These are phyloP conservation scores for Hondaea fermentalgiana DNA, from an alignment of 108 stramenopile genomes.

Conservation along the genomic window DNA sequence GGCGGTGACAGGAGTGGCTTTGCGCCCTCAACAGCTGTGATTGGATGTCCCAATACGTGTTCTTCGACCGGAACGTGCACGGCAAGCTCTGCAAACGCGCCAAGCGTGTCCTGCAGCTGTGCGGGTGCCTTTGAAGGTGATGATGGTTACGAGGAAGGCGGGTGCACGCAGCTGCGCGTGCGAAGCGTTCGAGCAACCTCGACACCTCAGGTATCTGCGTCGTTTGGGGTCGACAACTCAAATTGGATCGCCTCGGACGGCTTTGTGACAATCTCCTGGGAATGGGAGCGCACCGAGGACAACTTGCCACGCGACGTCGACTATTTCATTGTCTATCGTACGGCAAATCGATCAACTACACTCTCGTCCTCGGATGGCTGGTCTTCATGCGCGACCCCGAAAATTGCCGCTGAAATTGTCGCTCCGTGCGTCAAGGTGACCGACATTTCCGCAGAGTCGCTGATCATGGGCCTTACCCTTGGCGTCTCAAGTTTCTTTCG, in stretches of 20 bases:
- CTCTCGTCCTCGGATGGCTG: too few relatives aligned
- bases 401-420: too few relatives aligned
- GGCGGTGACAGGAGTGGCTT: not conserved
- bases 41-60: not conserved
- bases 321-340: too few relatives aligned
- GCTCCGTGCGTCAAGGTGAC: too few relatives aligned
- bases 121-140: not conserved
- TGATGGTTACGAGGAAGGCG: not conserved
- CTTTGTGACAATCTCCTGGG: too few relatives aligned
- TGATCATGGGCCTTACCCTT: too few relatives aligned
- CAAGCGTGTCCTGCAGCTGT: not conserved
- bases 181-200: not conserved
- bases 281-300: too few relatives aligned
- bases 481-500: not conserved
- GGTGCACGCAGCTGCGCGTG: not conserved
- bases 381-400: too few relatives aligned
- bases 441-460: too few relatives aligned
- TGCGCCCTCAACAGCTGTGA: not conserved
- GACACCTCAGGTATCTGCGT: not conserved
- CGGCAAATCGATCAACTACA: too few relatives aligned
- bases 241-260: not conserved
- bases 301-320: too few relatives aligned
- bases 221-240: not conserved
- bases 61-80: not conserved
- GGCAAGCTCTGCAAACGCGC: not conserved